A percentile compares a stretch with the other conserved stretches of the same genome.
These are phyloP conservation scores for Naganishia vaughanmartiniae DNA, from an alignment of 768 basidiomycete genomes.

Conservation along the genomic window DNA sequence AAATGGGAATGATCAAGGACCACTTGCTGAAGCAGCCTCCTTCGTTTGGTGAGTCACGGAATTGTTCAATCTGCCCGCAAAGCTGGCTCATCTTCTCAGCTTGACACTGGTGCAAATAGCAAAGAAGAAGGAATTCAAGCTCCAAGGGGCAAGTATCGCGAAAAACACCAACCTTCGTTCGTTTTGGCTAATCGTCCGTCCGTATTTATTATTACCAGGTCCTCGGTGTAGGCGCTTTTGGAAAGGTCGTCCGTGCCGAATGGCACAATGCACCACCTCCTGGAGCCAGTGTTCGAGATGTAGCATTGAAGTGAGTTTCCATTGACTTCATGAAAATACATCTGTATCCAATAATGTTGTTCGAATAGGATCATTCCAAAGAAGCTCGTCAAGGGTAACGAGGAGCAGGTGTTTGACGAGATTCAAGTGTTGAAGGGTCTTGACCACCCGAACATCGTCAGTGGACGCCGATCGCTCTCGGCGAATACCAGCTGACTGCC, in stretches of 20 bases:
- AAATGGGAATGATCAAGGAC: constrained; percentile 39
- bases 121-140: constrained; percentile 68
- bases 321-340: neutral
- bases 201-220: constrained; percentile 59
- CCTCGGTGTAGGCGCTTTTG: constrained; percentile 81
- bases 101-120: neutral
- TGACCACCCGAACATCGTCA: constrained; percentile 80
- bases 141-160: constrained; percentile 37
- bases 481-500: neutral
- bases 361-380: constrained; percentile 81
- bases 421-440: constrained; percentile 88
- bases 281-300: constrained; percentile 39
- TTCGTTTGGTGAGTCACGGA: constrained; percentile 58
- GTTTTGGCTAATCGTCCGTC: neutral
- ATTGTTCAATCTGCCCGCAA: neutral
- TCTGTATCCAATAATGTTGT: neutral
- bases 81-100: neutral
- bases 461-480: constrained; percentile 46
- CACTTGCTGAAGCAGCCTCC: constrained; percentile 73
- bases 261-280: constrained; percentile 49
- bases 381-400: constrained; percentile 87
- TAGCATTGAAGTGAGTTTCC: constrained; percentile 49
- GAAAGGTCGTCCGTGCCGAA: constrained; percentile 73
- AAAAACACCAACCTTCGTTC: neutral
- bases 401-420: constrained; percentile 80